Percentiles rank a stretch among this genome's conserved stretches.
Evolutionary conservation across 495 filamentous ascomycete species (phyloP).

Genomic region (Endocarpon pusillum): DNA sequence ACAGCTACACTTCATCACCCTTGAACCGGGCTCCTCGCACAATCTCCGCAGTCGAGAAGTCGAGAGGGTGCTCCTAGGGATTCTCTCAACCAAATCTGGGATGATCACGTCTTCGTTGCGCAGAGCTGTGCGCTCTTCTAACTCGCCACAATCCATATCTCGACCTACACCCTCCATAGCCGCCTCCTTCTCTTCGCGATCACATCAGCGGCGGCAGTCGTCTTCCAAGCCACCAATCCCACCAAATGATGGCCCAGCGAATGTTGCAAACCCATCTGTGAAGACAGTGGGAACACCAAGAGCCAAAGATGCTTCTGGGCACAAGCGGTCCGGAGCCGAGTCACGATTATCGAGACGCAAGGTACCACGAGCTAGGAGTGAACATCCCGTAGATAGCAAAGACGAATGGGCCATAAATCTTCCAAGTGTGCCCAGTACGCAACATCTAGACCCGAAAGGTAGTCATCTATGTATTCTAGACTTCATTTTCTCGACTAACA

Average conservation of each 20-base stretch:
- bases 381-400: constrained; percentile 1
- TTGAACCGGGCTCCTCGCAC: too few species aligned
- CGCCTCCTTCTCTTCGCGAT: constrained; percentile 17
- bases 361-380: constrained; percentile 9
- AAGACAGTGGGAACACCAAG: constrained; percentile 23
- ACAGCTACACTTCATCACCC: too few species aligned
- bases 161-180: constrained; percentile 13
- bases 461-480: constrained; percentile 10
- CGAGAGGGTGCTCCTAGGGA: too few species aligned
- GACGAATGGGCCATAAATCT: constrained; percentile 31
- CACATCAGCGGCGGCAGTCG: constrained; percentile 37
- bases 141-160: constrained; percentile 20
- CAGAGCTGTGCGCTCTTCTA: constrained; percentile 28
- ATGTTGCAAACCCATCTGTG: constrained; percentile 21
- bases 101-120: constrained; percentile 35
- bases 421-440: constrained; percentile 71
- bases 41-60: too few species aligned
- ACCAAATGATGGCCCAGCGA: constrained; percentile 28
- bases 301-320: constrained; percentile 20
- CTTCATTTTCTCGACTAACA: constrained; percentile 8
- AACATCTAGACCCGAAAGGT: constrained; percentile 62
- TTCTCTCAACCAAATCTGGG: too few species aligned
- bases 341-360: constrained; percentile 21
- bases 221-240: constrained; percentile 31
- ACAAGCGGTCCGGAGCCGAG: constrained; percentile 19